phyloP scores from a whole-genome alignment of 1,284 basidiomycete genomes.

The Gymnopus androsaceus region DNA sequence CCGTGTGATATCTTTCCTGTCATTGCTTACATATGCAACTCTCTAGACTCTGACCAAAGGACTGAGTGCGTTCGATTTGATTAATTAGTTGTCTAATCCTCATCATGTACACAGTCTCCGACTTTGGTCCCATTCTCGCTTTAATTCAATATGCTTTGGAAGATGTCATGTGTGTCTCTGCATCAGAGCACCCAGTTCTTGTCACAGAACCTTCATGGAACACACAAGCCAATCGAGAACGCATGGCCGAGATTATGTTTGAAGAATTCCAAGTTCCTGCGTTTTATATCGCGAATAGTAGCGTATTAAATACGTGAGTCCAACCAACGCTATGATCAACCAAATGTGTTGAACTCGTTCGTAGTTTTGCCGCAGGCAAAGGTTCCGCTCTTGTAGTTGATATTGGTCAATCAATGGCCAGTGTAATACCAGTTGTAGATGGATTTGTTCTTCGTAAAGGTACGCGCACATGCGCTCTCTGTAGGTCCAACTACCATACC shows the following conservation, averaged over 20 bases:
- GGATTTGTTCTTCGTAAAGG: constrained; percentile 98
- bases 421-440: constrained; percentile 94
- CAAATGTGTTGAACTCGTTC: constrained; percentile 8
- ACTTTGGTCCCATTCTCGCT: constrained; percentile 75
- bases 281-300: constrained; percentile 95
- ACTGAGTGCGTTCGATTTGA: no score
- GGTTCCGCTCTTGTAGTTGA: constrained; percentile 95
- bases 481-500: constrained; percentile 18
- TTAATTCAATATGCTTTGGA: constrained; percentile 77
- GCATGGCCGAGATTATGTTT: constrained; percentile 95
- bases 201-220: constrained; percentile 98
- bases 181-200: constrained; percentile 88
- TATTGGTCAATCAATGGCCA: constrained; percentile 85
- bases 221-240: constrained; percentile 84
- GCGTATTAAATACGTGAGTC: constrained; percentile 90
- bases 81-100: no score
- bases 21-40: no score
- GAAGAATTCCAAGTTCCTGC: constrained; percentile 95
- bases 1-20: no score
- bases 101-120: constrained; percentile 76
- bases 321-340: constrained; percentile 21
- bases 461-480: no score
- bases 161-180: constrained; percentile 70
- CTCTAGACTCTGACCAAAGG: no score
- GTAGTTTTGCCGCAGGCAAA: constrained; percentile 93